Percentiles rank a stretch among this genome's conserved stretches.
phyloP scores from a whole-genome alignment of 805 yeast genomes.

The Nakazawaea sp. region DNA sequence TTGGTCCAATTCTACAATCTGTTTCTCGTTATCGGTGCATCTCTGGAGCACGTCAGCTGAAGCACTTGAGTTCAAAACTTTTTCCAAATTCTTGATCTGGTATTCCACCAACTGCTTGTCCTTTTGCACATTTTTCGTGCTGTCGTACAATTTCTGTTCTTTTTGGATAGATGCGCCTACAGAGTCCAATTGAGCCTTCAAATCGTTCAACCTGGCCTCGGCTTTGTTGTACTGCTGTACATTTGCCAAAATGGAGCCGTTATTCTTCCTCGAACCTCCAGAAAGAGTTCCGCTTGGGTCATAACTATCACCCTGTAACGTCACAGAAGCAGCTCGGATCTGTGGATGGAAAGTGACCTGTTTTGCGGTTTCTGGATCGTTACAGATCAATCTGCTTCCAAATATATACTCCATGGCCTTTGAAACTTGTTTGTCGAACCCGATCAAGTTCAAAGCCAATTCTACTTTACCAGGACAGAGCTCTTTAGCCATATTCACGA shows the following conservation, averaged over 20 bases:
- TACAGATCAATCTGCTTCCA: slow-evolving; percentile 84
- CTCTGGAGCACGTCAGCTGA: slow-evolving; percentile 49
- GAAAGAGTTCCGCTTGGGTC: slow-evolving; percentile 95
- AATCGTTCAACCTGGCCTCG: slow-evolving; percentile 27
- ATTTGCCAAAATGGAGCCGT: slow-evolving; percentile 51
- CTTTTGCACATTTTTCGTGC: slow-evolving; percentile 51
- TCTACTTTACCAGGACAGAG: slow-evolving; percentile 82
- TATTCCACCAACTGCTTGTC: slow-evolving; percentile 52
- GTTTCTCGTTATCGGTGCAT: slow-evolving; percentile 36
- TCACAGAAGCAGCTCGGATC: slow-evolving; percentile 75
- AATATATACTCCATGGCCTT: slow-evolving; percentile 90
- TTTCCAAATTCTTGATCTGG: slow-evolving; percentile 48
- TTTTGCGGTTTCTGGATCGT: slow-evolving; percentile 84
- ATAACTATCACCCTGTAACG: slow-evolving; percentile 88
- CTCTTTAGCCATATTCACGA: slow-evolving; percentile 61
- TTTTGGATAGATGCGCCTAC: slow-evolving; percentile 33
- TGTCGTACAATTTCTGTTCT: slow-evolving; percentile 35
- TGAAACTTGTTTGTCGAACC: slow-evolving; percentile 60
- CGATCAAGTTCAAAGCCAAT: slow-evolving; percentile 76
- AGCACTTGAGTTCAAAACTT: slow-evolving; percentile 48
- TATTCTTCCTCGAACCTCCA: slow-evolving; percentile 78
- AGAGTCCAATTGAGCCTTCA: slow-evolving; percentile 35
- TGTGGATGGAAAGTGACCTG: slow-evolving; percentile 81
- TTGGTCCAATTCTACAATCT: slow-evolving; percentile 34
- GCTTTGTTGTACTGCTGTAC: slow-evolving; percentile 59